Conservation (phyloP, 805 yeast genomes). For the Kuraishia ogatae region DNA sequence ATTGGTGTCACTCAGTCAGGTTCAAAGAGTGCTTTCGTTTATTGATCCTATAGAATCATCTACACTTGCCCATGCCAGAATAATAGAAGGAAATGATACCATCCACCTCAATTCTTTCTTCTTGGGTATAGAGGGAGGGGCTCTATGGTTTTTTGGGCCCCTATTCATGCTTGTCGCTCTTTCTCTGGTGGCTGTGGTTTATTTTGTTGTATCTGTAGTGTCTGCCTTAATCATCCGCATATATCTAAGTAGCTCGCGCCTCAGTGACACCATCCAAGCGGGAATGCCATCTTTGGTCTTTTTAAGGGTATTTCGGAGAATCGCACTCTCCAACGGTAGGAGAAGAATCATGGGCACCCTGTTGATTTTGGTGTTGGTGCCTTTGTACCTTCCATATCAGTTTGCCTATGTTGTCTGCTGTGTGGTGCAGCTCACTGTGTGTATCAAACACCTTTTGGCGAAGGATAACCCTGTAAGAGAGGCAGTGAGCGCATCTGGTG, state of each 20-base stretch:
- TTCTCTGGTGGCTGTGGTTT: slow-evolving; percentile 30
- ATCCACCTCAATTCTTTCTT: slow-evolving; percentile 47
- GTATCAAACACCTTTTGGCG: slow-evolving; percentile 17
- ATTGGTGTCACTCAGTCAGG: slow-evolving; percentile 20
- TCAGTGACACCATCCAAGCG: too few relatives aligned
- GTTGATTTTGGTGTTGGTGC: slow-evolving; percentile 34
- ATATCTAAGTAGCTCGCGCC: too few relatives aligned
- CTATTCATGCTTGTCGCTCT: slow-evolving; percentile 39
- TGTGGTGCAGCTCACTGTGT: slow-evolving; percentile 47
- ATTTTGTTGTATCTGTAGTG: slow-evolving; percentile 13
- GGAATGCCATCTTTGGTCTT: not conserved
- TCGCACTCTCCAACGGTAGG: slow-evolving; percentile 6
- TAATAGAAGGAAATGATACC: slow-evolving; percentile 22
- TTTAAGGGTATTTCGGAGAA: too few relatives aligned
- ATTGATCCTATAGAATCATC: slow-evolving; percentile 49
- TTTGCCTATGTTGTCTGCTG: slow-evolving; percentile 59
- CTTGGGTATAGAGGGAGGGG: slow-evolving; percentile 55
- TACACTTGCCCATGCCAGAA: slow-evolving; percentile 33
- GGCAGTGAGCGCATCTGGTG: too few relatives aligned
- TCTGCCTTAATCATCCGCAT: too few relatives aligned
- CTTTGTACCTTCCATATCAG: slow-evolving; percentile 72
- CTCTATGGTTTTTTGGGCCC: slow-evolving; percentile 51
- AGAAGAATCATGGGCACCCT: slow-evolving; percentile 25
- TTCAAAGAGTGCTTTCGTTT: slow-evolving; percentile 30
- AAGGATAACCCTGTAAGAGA: too few relatives aligned